Percentiles rank a stretch among this genome's conserved stretches.
These are phyloP conservation scores for Ambrosia hybrid DNA, from an alignment of 140 eudicot genomes.

Conservation along the genomic window DNA sequence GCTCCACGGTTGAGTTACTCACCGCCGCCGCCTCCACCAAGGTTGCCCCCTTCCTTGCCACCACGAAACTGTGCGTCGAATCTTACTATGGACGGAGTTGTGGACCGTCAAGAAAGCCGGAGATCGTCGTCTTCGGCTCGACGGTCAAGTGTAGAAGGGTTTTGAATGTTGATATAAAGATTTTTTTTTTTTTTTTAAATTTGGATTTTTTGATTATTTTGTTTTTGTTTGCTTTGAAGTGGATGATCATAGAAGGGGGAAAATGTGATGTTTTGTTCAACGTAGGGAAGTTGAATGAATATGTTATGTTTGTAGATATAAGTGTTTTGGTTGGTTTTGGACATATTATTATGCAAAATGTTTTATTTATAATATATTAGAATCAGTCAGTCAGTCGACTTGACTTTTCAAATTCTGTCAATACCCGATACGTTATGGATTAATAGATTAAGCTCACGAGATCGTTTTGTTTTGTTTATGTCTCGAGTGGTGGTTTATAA, in stretches of 20 bases:
- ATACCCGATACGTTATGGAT: neutral
- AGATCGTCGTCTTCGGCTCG: constrained; percentile 61
- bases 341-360: constrained; percentile 33
- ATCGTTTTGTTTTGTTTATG: no score
- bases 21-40: constrained; percentile 54
- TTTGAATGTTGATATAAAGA: constrained; percentile 64
- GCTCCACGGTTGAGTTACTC: constrained; percentile 58
- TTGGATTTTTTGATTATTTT: constrained; percentile 24
- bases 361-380: constrained; percentile 26
- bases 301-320: constrained; percentile 33
- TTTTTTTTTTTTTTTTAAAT: constrained; percentile 18
- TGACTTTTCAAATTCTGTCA: neutral
- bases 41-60: constrained; percentile 51
- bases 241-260: constrained; percentile 36
- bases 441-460: no score
- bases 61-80: constrained; percentile 59
- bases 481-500: no score
- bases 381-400: neutral
- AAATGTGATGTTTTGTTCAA: constrained; percentile 28
- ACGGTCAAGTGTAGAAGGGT: constrained; percentile 83
- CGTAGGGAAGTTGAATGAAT: constrained; percentile 31
- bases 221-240: constrained; percentile 35
- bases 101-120: constrained; percentile 61
- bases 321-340: constrained; percentile 41
- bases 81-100: constrained; percentile 47